These are phyloP conservation scores for Phytophthora constricta DNA, from an alignment of 352 stramenopile genomes.

Conservation along the genomic window DNA sequence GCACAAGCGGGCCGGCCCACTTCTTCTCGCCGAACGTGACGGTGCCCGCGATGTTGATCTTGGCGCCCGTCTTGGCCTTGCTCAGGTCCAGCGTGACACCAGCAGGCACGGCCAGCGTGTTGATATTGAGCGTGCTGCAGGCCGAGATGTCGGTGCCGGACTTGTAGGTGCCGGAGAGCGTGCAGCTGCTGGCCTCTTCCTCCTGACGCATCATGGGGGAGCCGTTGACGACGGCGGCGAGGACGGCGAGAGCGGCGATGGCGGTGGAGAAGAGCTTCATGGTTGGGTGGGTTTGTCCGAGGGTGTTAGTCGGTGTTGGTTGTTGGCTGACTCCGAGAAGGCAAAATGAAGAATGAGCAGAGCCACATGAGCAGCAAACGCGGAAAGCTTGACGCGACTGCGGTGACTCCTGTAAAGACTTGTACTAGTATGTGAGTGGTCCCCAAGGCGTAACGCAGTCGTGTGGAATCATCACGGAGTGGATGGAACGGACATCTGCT, in stretches of 20 bases:
- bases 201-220: slow-evolving; percentile 25
- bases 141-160: slow-evolving; percentile 31
- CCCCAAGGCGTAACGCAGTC: no score
- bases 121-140: slow-evolving; percentile 34
- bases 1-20: slow-evolving; percentile 40
- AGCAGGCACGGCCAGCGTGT: slow-evolving; percentile 32
- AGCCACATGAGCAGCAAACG: no score
- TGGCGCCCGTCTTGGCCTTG: slow-evolving; percentile 28
- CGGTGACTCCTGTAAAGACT: background rate
- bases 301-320: background rate
- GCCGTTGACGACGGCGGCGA: slow-evolving; percentile 13
- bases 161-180: slow-evolving; percentile 41
- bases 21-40: slow-evolving; percentile 38
- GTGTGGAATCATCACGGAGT: background rate
- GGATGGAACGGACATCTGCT: no score
- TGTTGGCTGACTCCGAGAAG: background rate
- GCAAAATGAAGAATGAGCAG: background rate
- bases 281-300: background rate
- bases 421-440: no score
- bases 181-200: slow-evolving; percentile 15
- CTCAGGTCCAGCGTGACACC: slow-evolving; percentile 43
- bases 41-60: slow-evolving; percentile 39
- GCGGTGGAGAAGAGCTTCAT: slow-evolving; percentile 19
- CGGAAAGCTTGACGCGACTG: no score
- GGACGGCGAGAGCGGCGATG: background rate